A percentile compares a stretch with the other conserved stretches of the same genome.
Conservation (phyloP, 495 filamentous ascomycete species). For the Penicillium riverlandense region DNA sequence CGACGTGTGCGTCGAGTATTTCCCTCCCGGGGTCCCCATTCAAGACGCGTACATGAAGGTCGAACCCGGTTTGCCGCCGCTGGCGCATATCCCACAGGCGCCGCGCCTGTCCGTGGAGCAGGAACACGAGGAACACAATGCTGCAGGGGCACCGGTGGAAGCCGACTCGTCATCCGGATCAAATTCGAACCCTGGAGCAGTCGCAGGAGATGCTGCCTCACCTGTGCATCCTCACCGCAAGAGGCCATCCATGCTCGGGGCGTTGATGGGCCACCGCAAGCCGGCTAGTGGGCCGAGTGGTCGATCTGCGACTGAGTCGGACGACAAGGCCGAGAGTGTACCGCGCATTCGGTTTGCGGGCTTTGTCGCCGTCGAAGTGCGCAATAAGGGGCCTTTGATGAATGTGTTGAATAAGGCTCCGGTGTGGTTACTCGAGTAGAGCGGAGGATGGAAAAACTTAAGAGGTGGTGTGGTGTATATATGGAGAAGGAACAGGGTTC, state of each 20-base stretch:
- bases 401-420: conserved; percentile 85
- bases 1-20: conserved; percentile 83
- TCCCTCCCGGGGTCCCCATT: conserved; percentile 62
- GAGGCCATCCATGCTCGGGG: conserved; percentile 40
- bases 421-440: conserved; percentile 60
- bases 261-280: conserved; percentile 35
- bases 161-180: conserved; percentile 22
- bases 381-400: conserved; percentile 51
- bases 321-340: conserved; percentile 8
- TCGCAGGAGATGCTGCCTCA: conserved; percentile 23
- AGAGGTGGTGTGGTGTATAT: neutral
- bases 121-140: conserved; percentile 10
- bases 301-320: neutral
- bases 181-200: conserved; percentile 6
- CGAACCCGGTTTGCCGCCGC: conserved; percentile 67
- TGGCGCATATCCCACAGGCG: conserved; percentile 47
- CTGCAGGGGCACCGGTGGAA: conserved; percentile 38
- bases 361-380: conserved; percentile 80
- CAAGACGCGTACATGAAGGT: conserved; percentile 72
- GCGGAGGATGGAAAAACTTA: conserved; percentile 5
- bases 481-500: neutral
- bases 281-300: conserved; percentile 8
- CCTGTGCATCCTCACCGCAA: conserved; percentile 5
- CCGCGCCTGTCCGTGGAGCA: conserved; percentile 6
- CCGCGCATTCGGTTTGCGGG: conserved; percentile 69